These are phyloP conservation scores for Omphalea diandra DNA, from an alignment of 441 rosid species.

Conservation along the genomic window DNA sequence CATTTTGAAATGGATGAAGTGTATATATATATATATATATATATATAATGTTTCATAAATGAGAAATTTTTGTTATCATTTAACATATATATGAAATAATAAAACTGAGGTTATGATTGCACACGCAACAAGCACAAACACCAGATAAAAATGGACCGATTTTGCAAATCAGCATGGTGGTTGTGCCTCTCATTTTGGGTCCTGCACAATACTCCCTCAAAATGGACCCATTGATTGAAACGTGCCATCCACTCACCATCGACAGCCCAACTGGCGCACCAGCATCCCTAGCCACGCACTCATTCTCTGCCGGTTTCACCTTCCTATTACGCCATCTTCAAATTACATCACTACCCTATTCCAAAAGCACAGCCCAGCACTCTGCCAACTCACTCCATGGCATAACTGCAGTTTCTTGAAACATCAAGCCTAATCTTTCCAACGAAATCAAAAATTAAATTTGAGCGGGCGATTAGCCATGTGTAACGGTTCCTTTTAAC, in stretches of 20 bases:
- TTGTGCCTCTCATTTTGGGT: not conserved
- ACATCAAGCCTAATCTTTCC: not conserved
- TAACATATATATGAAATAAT: no score
- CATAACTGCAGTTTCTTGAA: slow-evolving; percentile 5
- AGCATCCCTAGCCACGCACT: no score
- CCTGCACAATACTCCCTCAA: not conserved
- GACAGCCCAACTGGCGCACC: slow-evolving; percentile 14
- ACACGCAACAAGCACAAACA: no score
- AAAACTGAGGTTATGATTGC: no score
- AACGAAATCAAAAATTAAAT: slow-evolving; percentile 16
- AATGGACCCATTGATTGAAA: slow-evolving; percentile 20
- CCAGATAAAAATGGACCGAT: no score
- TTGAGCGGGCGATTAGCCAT: slow-evolving; percentile 22
- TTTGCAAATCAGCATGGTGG: not conserved
- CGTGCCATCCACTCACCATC: slow-evolving; percentile 11
- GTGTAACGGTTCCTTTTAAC: slow-evolving; percentile 7
- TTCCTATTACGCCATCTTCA: not conserved
- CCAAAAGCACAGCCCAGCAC: no score
- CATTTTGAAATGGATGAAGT: no score
- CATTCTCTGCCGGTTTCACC: not conserved
- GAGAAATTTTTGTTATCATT: no score
- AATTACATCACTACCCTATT: slow-evolving; percentile 14
- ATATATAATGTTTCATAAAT: no score
- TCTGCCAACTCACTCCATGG: no score
- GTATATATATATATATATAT: no score